A percentile compares a stretch with the other conserved stretches of the same genome.
phyloP scores from a whole-genome alignment of 2,329 filamentous ascomycete genomes.

The Fusarium pseudoanthophilum region DNA sequence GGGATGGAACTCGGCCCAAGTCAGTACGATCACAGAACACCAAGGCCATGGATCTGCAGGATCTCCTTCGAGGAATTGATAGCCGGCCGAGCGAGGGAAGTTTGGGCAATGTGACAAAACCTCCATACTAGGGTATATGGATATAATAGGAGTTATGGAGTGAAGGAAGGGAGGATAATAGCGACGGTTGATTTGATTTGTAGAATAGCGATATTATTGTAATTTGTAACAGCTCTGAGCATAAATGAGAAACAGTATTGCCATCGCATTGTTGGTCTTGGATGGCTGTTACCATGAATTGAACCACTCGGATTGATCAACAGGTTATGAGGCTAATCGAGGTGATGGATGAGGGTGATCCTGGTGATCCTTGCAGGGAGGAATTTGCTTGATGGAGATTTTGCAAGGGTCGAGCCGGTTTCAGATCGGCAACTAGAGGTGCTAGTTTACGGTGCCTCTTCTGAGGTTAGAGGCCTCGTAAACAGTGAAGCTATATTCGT shows the following conservation, averaged over 20 bases:
- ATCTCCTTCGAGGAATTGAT: constrained; percentile 63
- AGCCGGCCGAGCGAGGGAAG: constrained; percentile 58
- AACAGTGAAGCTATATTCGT: background rate
- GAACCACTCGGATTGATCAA: background rate
- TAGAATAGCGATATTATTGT: constrained; percentile 30
- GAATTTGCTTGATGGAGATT: constrained; percentile 11
- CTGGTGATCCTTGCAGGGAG: background rate
- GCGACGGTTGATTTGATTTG: constrained; percentile 30
- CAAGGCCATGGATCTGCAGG: constrained; percentile 58
- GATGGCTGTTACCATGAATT: background rate
- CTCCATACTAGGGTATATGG: constrained; percentile 57
- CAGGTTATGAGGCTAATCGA: background rate
- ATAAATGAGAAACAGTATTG: constrained; percentile 24
- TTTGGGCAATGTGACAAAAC: constrained; percentile 59
- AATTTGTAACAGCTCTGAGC: constrained; percentile 23
- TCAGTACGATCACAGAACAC: constrained; percentile 49
- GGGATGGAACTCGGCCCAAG: constrained; percentile 51
- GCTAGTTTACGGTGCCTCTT: constrained; percentile 5
- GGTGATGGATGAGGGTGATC: background rate
- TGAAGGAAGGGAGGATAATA: constrained; percentile 17
- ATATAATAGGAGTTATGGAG: constrained; percentile 25
- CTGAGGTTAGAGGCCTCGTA: background rate
- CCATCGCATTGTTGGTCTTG: background rate
- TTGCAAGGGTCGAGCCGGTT: constrained; percentile 31
- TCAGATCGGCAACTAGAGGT: constrained; percentile 19